Conservation (phyloP, 2,329 filamentous ascomycete genomes). For the Fusarium verrucosum region DNA sequence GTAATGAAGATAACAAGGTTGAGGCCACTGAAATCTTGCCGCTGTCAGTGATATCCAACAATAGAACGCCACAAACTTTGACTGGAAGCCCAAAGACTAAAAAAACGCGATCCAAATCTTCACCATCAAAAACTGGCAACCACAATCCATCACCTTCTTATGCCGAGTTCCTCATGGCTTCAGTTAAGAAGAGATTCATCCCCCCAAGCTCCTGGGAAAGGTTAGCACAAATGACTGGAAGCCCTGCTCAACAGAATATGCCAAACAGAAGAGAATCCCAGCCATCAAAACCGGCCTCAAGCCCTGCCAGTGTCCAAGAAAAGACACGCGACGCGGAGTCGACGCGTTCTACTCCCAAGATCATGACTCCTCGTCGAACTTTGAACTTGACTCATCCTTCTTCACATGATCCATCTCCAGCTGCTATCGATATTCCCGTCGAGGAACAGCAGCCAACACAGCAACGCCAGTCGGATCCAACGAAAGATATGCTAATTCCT, state of each 20-base stretch:
- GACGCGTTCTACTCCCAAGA: neutral
- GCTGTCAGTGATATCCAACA: neutral
- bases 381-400: neutral
- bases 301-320: neutral
- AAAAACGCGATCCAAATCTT: neutral
- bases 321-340: neutral
- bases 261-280: neutral
- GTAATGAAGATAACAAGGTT: neutral
- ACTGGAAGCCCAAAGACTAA: neutral
- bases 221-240: conserved; percentile 20
- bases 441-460: neutral
- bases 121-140: neutral
- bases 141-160: neutral
- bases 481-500: conserved; percentile 11
- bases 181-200: conserved; percentile 39
- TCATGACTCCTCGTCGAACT: neutral
- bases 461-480: neutral
- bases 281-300: neutral
- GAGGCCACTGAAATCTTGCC: neutral
- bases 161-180: conserved; percentile 34
- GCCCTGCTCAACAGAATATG: neutral
- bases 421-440: neutral
- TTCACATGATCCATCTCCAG: neutral
- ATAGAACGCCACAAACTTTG: neutral
- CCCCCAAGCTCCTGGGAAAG: conserved; percentile 41